phyloP scores from a whole-genome alignment of 2,329 filamentous ascomycete genomes.

The Nothopassalora personata region DNA sequence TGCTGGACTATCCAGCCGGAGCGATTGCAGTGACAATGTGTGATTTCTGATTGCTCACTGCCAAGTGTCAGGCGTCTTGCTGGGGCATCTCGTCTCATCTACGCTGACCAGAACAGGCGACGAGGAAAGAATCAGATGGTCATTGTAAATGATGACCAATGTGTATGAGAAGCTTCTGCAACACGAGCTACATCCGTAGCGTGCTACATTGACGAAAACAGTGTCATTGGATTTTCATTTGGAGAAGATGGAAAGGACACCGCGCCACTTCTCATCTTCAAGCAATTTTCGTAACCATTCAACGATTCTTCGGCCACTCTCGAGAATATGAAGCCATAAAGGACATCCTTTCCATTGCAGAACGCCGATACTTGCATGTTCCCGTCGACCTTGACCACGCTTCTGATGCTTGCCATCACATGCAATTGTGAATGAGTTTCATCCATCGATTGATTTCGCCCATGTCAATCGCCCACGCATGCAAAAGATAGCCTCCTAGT shows the following conservation, averaged over 20 bases:
- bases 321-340: conserved; percentile 15
- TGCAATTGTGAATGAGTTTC: background rate
- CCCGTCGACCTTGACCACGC: background rate
- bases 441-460: conserved; percentile 3
- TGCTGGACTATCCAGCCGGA: background rate
- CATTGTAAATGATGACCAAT: no score
- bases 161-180: no score
- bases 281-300: conserved; percentile 8
- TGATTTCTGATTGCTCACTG: no score
- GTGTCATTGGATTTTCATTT: no score
- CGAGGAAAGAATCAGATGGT: no score
- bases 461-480: background rate
- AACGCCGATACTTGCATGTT: conserved; percentile 14
- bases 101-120: no score
- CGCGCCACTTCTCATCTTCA: conserved; percentile 15
- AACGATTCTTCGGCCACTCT: conserved; percentile 13
- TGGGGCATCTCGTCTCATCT: no score
- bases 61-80: no score
- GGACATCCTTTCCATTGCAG: background rate
- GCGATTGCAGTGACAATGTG: background rate
- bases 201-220: no score
- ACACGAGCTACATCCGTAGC: no score
- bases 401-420: background rate
- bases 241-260: background rate
- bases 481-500: background rate